phyloP scores from a whole-genome alignment of 257 asterid species.

The Cruciata laevipes region DNA sequence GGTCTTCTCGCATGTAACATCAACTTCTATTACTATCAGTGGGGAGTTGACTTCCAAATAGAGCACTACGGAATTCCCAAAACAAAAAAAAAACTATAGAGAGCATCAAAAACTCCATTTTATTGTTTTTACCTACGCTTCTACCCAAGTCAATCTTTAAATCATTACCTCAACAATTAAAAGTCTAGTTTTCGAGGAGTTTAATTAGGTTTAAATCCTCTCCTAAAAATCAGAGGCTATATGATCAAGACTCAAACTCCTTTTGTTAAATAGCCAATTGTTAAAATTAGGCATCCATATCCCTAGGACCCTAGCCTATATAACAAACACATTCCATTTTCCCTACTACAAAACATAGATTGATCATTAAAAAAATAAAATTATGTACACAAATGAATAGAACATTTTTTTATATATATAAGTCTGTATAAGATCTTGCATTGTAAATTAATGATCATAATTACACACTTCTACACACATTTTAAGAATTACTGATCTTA shows the following conservation, averaged over 20 bases:
- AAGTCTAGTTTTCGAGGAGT: slow-evolving; percentile 18
- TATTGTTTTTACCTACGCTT: background rate
- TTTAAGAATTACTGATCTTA: no score
- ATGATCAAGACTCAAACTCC: no score
- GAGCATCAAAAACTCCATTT: background rate
- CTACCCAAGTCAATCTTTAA: slow-evolving; percentile 24
- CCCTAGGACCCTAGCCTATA: background rate
- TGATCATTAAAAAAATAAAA: no score
- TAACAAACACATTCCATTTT: background rate
- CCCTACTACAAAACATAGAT: no score
- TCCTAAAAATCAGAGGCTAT: background rate
- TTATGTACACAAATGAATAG: no score
- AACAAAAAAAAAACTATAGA: slow-evolving; percentile 11
- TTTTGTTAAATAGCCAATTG: no score
- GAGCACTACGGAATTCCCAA: slow-evolving; percentile 18
- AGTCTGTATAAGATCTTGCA: no score
- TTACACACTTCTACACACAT: no score
- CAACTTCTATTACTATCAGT: slow-evolving; percentile 23
- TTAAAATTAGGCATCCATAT: no score
- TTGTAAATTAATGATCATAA: no score
- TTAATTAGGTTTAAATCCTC: slow-evolving; percentile 2
- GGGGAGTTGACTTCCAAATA: slow-evolving; percentile 45
- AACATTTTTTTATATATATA: no score
- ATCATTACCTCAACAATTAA: slow-evolving; percentile 37
- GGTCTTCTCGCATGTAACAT: slow-evolving; percentile 20